Base-by-base conservation (phyloP, 148 eudicot species). In the Nepenthes gracilis region DNA sequence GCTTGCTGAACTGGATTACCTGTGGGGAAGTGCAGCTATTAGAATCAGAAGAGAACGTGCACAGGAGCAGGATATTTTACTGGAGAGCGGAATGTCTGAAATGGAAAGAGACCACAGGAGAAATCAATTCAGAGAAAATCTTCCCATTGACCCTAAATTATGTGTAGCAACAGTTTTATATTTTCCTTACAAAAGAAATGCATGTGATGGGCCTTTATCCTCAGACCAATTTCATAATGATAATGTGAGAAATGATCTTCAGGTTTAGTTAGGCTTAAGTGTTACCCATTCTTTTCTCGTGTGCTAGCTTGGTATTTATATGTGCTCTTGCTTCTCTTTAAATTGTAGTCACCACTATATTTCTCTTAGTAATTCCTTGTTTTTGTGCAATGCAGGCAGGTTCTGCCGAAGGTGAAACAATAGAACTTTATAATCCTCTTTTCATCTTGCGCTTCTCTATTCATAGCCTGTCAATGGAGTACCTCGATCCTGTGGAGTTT, bases 11-110 rank as follows among this genome's bases (percentile, higher is more conserved):
- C 72, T 80, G 74, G 99, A 94, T 81, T 94, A 76, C 61, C 77
- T 94, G 53, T 94, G 99, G 99, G 99, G 99, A 70, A 67, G 62
- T 65, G 88, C 85, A 64, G 74, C 84, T 67, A 53, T 69, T 57
- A 74, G 65, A 66, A 73, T 73, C 63, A 71, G 81, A 68, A 84
- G 75, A 70, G 83, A 74, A 65, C 67, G 38, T 50, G 71, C 74
- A 61, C 64, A 62, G 57, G 81, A 70, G 61, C 72, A 66, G 59
- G 55, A 38, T 57, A 33, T 66, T 47, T 61, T 73, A 38, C 43
- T 73, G 54, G 58, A 67, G 47, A 66, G 63, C 48, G 62, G 66
- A 55, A 54, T 48, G 34, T 43, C 52, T 59, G 83, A 81, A 59
- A 63, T 59, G 60, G 85, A 85, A 56, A 68, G 72, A 62, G 94